Base-by-base conservation (phyloP, 2,329 filamentous ascomycete genomes). In the Grosmannia clavigera region DNA sequence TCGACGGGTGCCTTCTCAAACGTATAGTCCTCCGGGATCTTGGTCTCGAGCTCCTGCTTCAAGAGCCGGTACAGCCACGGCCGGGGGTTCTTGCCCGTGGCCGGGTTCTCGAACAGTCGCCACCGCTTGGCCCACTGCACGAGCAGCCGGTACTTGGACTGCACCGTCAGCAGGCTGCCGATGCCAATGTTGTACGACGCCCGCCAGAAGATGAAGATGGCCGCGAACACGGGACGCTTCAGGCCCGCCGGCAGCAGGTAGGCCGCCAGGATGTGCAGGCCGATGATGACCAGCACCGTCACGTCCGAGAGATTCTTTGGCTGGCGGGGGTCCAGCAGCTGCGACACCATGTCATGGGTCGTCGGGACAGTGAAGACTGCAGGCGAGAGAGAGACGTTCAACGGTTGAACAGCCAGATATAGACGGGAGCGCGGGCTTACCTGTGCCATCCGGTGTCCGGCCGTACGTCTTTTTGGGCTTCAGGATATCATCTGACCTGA, bases 341-440 rank as follows among this genome's bases (percentile, higher is more conserved):
- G 94, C 58, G 92, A 95, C 67, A 99, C 92, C 94, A 99, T 97
- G 75, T 99, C 94, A 78, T 96, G 91, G 60, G 94, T 99, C 64
- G 90, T 86, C 55, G 94, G 94, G 59, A 99, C 94, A 61, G 90
- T 87, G 71, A 99, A 99, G 68, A 96, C 94, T 97, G 69, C 55
- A 65, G 48, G 40, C 53, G 31, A 9, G 43, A 12, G 29, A 19
- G 43, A 3, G 29, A n/a, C n/a, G 12, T n/a, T 25, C 43, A 57
- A 10, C 22, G 38, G 53, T 5, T 1, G 10, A 2, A 46, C 19
- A 5, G 14, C 9, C 33, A 35, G 7, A 35, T 3, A 35, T 9
- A 9, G 7, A 27, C 78, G 16, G 27, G 38, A 12, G 16, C 25
- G 10, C 38, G 3, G 38, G 38, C 38, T 40, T 81, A 96, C 92